These are phyloP conservation scores for Trypanosoma vivax DNA, from an alignment of 208 protist species.

Conservation along the genomic window DNA sequence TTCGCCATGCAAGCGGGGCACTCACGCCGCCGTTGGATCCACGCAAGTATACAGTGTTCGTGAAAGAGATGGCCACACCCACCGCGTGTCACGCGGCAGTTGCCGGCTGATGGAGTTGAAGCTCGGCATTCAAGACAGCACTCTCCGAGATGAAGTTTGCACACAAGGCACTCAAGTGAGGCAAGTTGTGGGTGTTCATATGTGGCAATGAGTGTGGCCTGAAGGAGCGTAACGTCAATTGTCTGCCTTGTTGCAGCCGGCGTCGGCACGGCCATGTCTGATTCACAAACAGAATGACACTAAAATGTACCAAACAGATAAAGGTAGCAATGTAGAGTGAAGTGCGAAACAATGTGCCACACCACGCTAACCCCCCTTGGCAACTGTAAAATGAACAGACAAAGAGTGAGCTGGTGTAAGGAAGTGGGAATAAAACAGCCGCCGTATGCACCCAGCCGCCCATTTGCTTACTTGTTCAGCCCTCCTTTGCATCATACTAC, in stretches of 20 bases:
- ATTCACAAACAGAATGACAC: not conserved
- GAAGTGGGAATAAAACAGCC: too few species aligned
- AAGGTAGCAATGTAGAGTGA: too few species aligned
- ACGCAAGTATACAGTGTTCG: conserved; percentile 58
- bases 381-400: too few species aligned
- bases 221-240: conserved; percentile 16
- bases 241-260: not conserved
- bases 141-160: conserved; percentile 16
- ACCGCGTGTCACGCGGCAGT: conserved; percentile 30
- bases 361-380: too few species aligned
- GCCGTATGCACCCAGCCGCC: too few species aligned
- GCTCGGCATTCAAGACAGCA: conserved; percentile 11
- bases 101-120: not conserved
- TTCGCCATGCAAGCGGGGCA: conserved; percentile 57
- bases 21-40: conserved; percentile 34
- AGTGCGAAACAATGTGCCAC: too few species aligned
- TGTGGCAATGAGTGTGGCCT: conserved; percentile 12
- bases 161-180: conserved; percentile 16
- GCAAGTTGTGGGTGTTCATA: conserved; percentile 13
- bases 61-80: conserved; percentile 68
- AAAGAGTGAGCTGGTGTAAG: too few species aligned
- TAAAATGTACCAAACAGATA: not conserved
- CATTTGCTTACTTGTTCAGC: too few species aligned
- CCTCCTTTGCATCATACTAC: too few species aligned
- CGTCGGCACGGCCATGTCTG: not conserved